A percentile compares a stretch with the other conserved stretches of the same genome.
Evolutionary conservation across 1,139 yeast species (phyloP).

Genomic region (Citeromyces hawaiiensis): DNA sequence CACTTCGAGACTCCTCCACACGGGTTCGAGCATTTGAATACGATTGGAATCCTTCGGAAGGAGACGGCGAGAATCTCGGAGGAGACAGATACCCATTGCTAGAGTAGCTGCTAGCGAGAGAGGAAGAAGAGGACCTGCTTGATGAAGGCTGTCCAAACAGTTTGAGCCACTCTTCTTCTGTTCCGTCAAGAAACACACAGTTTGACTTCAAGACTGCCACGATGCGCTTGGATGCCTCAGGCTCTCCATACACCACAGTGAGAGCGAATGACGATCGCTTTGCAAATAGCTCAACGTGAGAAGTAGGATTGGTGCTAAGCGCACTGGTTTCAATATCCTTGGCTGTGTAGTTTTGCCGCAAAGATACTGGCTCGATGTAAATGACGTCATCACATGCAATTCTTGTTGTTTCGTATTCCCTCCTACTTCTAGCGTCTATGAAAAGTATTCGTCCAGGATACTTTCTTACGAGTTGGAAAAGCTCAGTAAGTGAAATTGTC

Average conservation of each 20-base stretch:
- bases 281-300: slow-evolving; percentile 25
- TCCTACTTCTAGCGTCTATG: slow-evolving; percentile 42
- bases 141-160: not conserved
- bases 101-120: no score
- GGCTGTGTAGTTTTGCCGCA: slow-evolving; percentile 21
- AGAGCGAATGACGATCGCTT: slow-evolving; percentile 34
- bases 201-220: slow-evolving; percentile 25
- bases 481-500: not conserved
- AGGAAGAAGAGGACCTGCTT: not conserved
- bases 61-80: not conserved
- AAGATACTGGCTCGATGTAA: slow-evolving; percentile 42
- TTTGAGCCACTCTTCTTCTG: slow-evolving; percentile 29
- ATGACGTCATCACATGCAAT: slow-evolving; percentile 33
- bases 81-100: no score
- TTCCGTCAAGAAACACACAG: slow-evolving; percentile 46
- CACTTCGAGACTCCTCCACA: not conserved
- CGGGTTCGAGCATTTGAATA: no score
- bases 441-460: slow-evolving; percentile 20
- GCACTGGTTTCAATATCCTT: slow-evolving; percentile 18
- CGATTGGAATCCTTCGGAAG: not conserved
- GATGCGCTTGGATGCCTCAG: slow-evolving; percentile 17
- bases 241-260: slow-evolving; percentile 34
- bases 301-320: slow-evolving; percentile 17
- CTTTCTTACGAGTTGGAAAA: not conserved
- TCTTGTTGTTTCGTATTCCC: slow-evolving; percentile 37